Evolutionary conservation across 2,329 filamentous ascomycete species (phyloP).

Genomic region (Ascocoryne sarcoides): DNA sequence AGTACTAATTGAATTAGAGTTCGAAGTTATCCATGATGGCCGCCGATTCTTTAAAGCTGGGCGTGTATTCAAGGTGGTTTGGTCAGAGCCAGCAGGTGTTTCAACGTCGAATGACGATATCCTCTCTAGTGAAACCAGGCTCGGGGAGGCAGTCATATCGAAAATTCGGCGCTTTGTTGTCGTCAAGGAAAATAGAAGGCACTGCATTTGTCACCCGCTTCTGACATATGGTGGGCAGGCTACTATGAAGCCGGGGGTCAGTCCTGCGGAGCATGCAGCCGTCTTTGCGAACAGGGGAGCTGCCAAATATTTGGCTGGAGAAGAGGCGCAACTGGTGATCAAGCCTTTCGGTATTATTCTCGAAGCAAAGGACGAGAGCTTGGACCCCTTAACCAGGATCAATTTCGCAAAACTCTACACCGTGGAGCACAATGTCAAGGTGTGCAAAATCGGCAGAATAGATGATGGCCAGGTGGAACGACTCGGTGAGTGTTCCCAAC

Average conservation of each 20-base stretch:
- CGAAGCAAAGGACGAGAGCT: slow-evolving; percentile 1
- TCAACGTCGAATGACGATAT: not conserved
- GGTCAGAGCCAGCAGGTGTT: slow-evolving; percentile 1
- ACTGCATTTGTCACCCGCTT: slow-evolving; percentile 5
- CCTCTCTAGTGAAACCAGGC: too few species aligned
- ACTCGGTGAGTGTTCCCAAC: too few species aligned
- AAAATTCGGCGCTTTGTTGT: slow-evolving; percentile 7
- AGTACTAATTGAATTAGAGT: not conserved
- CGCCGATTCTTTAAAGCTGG: not conserved
- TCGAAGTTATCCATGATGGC: not conserved
- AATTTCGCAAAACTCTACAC: slow-evolving; percentile 26
- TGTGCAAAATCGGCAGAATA: slow-evolving; percentile 15
- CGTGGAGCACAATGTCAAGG: slow-evolving; percentile 23
- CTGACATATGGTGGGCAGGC: slow-evolving; percentile 3
- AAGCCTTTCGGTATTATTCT: slow-evolving; percentile 1
- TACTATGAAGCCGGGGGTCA: slow-evolving; percentile 2
- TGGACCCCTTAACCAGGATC: slow-evolving; percentile 14
- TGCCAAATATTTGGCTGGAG: not conserved
- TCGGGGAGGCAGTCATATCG: not conserved
- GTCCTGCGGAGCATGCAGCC: slow-evolving; percentile 5
- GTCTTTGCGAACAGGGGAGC: not conserved
- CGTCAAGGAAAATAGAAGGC: not conserved
- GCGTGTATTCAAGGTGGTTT: slow-evolving; percentile 6
- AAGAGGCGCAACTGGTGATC: not conserved
- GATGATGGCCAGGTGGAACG: not conserved